These are phyloP conservation scores for Arachnomyces sp. DNA, from an alignment of 2,329 filamentous ascomycete species.

Conservation along the genomic window DNA sequence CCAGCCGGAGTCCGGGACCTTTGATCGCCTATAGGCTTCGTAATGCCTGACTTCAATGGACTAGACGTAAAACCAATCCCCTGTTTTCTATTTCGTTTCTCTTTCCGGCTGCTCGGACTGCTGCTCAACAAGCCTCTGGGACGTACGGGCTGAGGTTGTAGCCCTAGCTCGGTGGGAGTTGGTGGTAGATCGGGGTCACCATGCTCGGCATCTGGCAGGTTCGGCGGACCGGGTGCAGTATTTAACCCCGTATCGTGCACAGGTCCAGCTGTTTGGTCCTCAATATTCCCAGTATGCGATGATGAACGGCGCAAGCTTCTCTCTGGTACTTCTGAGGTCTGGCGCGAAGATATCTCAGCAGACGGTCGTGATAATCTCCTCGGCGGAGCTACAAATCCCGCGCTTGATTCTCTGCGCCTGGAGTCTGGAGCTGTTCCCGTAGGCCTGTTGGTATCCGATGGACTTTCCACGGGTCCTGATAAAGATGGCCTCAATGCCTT, in stretches of 20 bases:
- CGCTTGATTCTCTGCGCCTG: slow-evolving; percentile 22
- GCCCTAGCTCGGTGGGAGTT: slow-evolving; percentile 35
- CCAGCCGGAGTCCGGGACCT: slow-evolving; percentile 6
- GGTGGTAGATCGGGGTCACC: slow-evolving; percentile 58
- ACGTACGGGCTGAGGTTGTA: slow-evolving; percentile 28
- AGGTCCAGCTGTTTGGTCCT: not conserved
- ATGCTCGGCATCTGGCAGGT: slow-evolving; percentile 15
- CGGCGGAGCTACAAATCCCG: too few relatives aligned
- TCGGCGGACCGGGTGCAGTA: not conserved
- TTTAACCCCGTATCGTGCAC: not conserved
- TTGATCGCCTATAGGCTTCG: slow-evolving; percentile 12
- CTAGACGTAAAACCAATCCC: slow-evolving; percentile 19
- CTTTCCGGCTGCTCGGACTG: slow-evolving; percentile 28
- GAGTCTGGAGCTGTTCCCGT: slow-evolving; percentile 14
- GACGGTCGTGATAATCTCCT: too few relatives aligned
- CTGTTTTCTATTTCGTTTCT: slow-evolving; percentile 20
- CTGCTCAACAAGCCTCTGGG: slow-evolving; percentile 26
- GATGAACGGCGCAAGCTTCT: not conserved
- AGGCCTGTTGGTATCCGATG: slow-evolving; percentile 10
- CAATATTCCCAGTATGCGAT: not conserved
- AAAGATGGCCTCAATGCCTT: slow-evolving; percentile 32
- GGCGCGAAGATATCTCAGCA: too few relatives aligned
- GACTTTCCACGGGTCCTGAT: slow-evolving; percentile 21
- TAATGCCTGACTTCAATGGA: slow-evolving; percentile 23
- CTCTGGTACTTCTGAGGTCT: too few relatives aligned